phyloP scores from a whole-genome alignment of 306 rosid genomes.

The Vigna radiata region DNA sequence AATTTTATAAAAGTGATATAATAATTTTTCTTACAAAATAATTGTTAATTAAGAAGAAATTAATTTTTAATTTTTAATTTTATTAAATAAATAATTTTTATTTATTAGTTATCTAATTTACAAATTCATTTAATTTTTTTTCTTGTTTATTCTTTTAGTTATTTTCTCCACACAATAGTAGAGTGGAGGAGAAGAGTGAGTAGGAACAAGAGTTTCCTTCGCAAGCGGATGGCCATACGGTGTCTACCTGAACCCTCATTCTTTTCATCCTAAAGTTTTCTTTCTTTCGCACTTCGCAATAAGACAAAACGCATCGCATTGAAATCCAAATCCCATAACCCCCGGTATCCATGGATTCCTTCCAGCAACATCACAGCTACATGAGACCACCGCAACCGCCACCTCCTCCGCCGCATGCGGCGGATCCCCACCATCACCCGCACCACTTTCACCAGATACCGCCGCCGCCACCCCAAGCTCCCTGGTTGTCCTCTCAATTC shows the following conservation, averaged over 20 bases:
- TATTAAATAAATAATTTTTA: too few relatives aligned
- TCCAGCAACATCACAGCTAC: constrained; percentile 69
- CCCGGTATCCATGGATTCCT: constrained; percentile 63
- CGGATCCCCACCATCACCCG: constrained; percentile 72
- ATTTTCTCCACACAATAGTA: not conserved
- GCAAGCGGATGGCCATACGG: constrained; percentile 24
- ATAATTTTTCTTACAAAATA: too few relatives aligned
- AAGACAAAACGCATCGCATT: constrained; percentile 34
- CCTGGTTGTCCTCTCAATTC: constrained; percentile 77
- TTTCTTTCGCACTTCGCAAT: not conserved
- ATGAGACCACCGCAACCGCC: constrained; percentile 64
- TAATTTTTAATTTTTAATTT: too few relatives aligned
- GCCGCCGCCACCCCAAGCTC: constrained; percentile 61
- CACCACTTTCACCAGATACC: constrained; percentile 59
- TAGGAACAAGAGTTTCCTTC: constrained; percentile 28
- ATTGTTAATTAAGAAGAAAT: too few relatives aligned
- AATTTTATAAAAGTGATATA: too few relatives aligned
- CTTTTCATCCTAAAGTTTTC: constrained; percentile 10
- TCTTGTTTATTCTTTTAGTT: not conserved
- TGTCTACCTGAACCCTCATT: constrained; percentile 29
- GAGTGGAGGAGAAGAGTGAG: not conserved
- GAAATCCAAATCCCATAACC: not conserved
- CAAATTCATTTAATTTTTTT: not conserved
- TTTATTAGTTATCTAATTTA: too few relatives aligned
- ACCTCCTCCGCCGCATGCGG: constrained; percentile 54